phyloP scores from a whole-genome alignment of 2,329 filamentous ascomycete species.

The Alternaria triticina region DNA sequence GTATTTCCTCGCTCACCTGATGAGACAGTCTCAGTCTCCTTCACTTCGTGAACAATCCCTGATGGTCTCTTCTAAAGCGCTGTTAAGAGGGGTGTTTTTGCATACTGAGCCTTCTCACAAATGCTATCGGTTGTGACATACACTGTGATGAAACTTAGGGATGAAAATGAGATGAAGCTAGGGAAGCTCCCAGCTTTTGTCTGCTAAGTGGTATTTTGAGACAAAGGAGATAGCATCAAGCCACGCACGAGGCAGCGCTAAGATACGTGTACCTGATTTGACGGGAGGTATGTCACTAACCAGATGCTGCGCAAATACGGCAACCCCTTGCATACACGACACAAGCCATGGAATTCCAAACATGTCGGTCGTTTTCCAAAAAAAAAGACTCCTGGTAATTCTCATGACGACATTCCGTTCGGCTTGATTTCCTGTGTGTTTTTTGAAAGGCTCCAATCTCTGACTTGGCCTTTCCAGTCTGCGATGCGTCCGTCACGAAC shows the following conservation, averaged over 20 bases:
- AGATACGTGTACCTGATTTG: background rate
- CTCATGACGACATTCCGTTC: conserved; percentile 1
- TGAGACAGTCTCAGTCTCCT: background rate
- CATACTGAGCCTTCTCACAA: background rate
- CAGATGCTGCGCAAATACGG: background rate
- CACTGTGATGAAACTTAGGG: background rate
- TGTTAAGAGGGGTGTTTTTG: background rate
- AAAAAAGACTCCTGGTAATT: background rate
- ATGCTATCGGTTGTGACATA: background rate
- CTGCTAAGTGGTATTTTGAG: background rate
- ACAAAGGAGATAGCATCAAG: conserved; percentile 12
- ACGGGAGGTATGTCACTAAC: background rate
- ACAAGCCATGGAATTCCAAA: background rate
- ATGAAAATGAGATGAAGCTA: background rate
- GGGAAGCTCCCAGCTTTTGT: background rate
- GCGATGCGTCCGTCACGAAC: conserved; percentile 87
- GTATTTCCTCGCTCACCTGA: background rate
- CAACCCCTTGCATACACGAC: conserved; percentile 8
- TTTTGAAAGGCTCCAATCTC: conserved; percentile 66
- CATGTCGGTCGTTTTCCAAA: background rate
- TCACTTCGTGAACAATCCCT: background rate
- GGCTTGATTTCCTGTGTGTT: background rate
- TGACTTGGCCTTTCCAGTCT: conserved; percentile 93
- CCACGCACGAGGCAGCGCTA: background rate
- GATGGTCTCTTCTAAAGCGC: background rate